Conservation (phyloP, 495 filamentous ascomycete species). For the Talaromyces nanjingensis region DNA sequence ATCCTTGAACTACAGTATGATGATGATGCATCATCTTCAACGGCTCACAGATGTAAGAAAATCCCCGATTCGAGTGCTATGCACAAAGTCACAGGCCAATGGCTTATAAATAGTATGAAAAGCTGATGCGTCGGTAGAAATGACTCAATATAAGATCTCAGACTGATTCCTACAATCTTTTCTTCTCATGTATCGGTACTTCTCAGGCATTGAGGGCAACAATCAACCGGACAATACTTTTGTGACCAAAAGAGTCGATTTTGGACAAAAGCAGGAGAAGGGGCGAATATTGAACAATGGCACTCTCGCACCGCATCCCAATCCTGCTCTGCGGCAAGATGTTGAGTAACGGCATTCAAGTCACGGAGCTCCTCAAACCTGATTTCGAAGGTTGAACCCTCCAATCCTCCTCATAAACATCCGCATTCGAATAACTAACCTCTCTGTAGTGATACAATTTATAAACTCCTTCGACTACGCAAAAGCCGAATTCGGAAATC, state of each 20-base stretch:
- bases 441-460: background rate
- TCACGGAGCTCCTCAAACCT: background rate
- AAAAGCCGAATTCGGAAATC: background rate
- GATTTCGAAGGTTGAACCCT: background rate
- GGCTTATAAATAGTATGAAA: too few relatives aligned
- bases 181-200: too few relatives aligned
- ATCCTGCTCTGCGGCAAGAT: background rate
- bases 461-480: background rate
- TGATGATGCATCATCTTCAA: background rate
- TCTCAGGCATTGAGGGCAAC: too few relatives aligned
- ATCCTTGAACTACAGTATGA: background rate
- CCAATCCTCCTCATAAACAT: background rate
- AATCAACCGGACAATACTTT: too few relatives aligned
- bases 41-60: background rate
- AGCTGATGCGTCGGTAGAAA: too few relatives aligned
- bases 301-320: background rate
- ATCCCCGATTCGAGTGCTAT: background rate
- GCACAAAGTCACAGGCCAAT: too few relatives aligned
- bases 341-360: background rate
- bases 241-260: too few relatives aligned
- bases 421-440: background rate
- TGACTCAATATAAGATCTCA: too few relatives aligned
- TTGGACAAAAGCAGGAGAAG: too few relatives aligned
- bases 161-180: too few relatives aligned
- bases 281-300: background rate